These are phyloP conservation scores for Excoecaria cochinchinensis DNA, from an alignment of 345 rosid genomes.

Conservation along the genomic window DNA sequence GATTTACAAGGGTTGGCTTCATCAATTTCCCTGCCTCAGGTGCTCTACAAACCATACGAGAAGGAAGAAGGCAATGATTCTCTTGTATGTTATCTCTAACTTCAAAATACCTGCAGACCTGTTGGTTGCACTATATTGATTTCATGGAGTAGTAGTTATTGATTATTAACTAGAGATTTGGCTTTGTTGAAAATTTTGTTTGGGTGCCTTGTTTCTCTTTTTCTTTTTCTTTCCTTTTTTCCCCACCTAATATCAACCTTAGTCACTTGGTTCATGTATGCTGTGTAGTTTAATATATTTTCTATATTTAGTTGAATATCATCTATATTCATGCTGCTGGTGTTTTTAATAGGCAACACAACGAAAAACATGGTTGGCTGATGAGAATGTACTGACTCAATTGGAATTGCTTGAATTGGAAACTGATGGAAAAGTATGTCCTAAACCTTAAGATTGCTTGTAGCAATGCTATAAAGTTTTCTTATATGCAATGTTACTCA, in stretches of 20 bases:
- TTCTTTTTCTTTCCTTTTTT: background rate
- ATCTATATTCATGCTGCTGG: constrained; percentile 10
- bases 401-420: constrained; percentile 68
- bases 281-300: background rate
- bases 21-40: constrained; percentile 56
- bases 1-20: constrained; percentile 38
- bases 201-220: background rate
- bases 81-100: constrained; percentile 41
- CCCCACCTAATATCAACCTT: background rate
- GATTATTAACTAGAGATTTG: constrained; percentile 5
- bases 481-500: constrained; percentile 5
- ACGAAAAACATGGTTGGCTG: constrained; percentile 79
- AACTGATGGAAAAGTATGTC: constrained; percentile 51
- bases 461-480: constrained; percentile 13
- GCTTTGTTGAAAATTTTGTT: background rate
- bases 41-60: constrained; percentile 62
- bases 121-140: background rate
- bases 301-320: background rate
- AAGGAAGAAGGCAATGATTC: constrained; percentile 55
- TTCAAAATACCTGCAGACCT: background rate
- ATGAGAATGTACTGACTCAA: constrained; percentile 66
- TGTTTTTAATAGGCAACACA: constrained; percentile 50
- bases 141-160: background rate
- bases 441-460: constrained; percentile 20
- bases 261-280: background rate